Conservation (phyloP, 768 basidiomycete genomes). For the Hebeloma cylindrosporum region DNA sequence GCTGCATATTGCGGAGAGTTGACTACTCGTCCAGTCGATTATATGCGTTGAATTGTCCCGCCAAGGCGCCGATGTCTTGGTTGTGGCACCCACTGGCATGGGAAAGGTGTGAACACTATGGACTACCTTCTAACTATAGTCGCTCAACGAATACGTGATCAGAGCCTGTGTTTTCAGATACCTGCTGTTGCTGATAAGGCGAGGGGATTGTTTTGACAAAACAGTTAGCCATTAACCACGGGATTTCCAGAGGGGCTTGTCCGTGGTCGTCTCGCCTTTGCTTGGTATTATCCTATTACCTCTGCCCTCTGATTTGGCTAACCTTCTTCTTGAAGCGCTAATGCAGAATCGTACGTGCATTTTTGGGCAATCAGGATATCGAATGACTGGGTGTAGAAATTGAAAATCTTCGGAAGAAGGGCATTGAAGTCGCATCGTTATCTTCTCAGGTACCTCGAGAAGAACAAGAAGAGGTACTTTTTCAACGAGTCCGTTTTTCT, state of each 20-base stretch:
- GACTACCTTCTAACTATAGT: not conserved
- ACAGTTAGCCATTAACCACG: not conserved
- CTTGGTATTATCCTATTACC: conserved; percentile 46
- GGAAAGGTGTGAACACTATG: conserved; percentile 59
- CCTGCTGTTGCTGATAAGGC: conserved; percentile 72
- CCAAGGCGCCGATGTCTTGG: conserved; percentile 74
- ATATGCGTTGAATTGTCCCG: not conserved
- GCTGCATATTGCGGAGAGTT: conserved; percentile 58
- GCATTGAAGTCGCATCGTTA: conserved; percentile 59
- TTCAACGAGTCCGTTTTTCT: not conserved
- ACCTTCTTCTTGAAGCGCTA: conserved; percentile 46
- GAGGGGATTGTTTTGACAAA: not conserved
- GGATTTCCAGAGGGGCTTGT: conserved; percentile 55
- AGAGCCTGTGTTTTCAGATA: conserved; percentile 87
- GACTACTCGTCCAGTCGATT: not conserved
- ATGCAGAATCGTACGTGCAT: conserved; percentile 73
- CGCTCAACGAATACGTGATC: not conserved
- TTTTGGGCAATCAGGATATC: not conserved
- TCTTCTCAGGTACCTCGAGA: conserved; percentile 60
- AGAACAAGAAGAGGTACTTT: conserved; percentile 55
- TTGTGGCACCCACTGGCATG: conserved; percentile 86
- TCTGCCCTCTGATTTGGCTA: not conserved
- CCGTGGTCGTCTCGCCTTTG: conserved; percentile 76
- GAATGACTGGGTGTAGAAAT: conserved; percentile 50
- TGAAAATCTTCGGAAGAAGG: conserved; percentile 51